Base-by-base conservation (phyloP, 2,329 filamentous ascomycete genomes). In the Pseudopyricularia cyperi region DNA sequence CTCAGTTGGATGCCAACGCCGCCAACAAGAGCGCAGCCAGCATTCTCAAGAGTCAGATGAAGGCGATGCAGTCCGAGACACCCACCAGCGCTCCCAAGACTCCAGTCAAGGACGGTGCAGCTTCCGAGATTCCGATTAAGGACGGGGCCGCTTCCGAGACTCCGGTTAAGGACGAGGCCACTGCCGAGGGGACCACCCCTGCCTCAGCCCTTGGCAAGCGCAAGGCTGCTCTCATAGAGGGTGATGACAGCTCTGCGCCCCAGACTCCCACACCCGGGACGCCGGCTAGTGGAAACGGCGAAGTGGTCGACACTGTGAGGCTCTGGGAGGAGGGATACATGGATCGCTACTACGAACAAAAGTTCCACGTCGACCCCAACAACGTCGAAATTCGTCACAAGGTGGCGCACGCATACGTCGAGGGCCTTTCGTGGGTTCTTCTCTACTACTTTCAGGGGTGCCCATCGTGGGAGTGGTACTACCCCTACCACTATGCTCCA, bases 401-500 rank as follows among this genome's bases (percentile, higher is more conserved):
- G 62, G 94, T 98, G 53, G 93, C 86, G 34, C 80, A 82, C 52
- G 81, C 87, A n/a, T 98, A 98, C 65, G 89, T 91, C 12, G 89
- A 97, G 71, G 93, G 93, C 34, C 77, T 98, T 9, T 86, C 86
- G 22, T 98, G 94, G 93, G 93, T 98, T 37, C 72, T 98, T 50
- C 75, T 90, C 34, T 98, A 98, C 68, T 98, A 98, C 66, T 95
- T 96, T 67, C 93, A 98, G 67, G 93, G 93, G 26, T 98, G 93
- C 61, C 89, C 93, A 22, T 96, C 89, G 0, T 98, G 94, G 93
- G 94, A 91, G 51, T 98, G 93, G 93, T 98, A 93, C 66, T 98
- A 96, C 63, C 93, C 93, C 0, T 95, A 97, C 63, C 93, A 98
- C 65, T 98, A 98, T 64, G 94, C 93, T 1, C 93, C 94, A 3